Conservation (phyloP, 2,329 filamentous ascomycete species). For the Trichophyton verrucosum region DNA sequence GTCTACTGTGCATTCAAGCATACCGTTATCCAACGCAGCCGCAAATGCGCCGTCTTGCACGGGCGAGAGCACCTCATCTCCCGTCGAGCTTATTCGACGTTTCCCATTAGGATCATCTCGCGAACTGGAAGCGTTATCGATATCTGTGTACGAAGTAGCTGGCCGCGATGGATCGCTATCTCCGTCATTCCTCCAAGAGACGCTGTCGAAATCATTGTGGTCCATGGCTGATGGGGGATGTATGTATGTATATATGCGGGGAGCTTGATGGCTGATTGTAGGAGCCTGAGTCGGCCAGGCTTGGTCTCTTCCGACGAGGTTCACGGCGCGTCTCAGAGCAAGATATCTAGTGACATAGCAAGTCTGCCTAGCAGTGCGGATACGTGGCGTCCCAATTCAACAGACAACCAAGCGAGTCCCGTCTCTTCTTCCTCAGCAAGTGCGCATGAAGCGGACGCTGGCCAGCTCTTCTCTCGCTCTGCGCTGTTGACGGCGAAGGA, state of each 20-base stretch:
- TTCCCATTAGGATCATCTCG: conserved; percentile 36
- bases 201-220: conserved; percentile 64
- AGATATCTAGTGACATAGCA: background rate
- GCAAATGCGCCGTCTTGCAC: conserved; percentile 46
- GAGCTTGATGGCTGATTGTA: background rate
- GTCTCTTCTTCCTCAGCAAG: background rate
- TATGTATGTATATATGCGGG: background rate
- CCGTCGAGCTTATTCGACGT: conserved; percentile 35
- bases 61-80: conserved; percentile 38
- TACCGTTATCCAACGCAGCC: conserved; percentile 56
- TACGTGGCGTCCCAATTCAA: background rate
- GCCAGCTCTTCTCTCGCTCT: background rate
- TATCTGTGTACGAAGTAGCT: conserved; percentile 31
- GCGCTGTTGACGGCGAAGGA: background rate
- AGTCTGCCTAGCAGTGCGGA: background rate
- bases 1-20: conserved; percentile 70
- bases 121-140: conserved; percentile 18
- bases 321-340: background rate
- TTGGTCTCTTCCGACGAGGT: background rate
- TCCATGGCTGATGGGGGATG: conserved; percentile 24
- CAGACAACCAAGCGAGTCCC: background rate
- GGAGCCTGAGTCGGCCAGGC: background rate
- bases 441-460: background rate
- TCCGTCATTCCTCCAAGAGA: conserved; percentile 60
- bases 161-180: conserved; percentile 36